Conservation (phyloP, 2,329 filamentous ascomycete species). For the Akanthomyces dipterigenus region DNA sequence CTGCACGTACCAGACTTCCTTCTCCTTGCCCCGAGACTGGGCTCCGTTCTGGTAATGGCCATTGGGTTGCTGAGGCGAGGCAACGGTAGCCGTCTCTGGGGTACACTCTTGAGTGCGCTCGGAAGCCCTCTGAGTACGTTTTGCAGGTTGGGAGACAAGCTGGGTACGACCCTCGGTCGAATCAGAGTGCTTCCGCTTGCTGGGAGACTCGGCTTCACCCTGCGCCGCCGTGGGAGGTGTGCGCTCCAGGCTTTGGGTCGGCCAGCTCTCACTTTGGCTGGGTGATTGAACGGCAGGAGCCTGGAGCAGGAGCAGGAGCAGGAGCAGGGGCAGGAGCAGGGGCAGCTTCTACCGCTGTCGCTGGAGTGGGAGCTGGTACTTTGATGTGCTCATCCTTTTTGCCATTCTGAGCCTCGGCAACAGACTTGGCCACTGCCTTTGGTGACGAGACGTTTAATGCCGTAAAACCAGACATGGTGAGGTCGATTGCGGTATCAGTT, state of each 20-base stretch:
- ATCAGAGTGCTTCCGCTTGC: conserved; percentile 65
- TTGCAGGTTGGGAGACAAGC: conserved; percentile 23
- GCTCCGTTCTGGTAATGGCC: conserved; percentile 39
- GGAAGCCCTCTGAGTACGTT: conserved; percentile 17
- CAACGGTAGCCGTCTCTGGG: conserved; percentile 36
- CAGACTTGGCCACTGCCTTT: conserved; percentile 19
- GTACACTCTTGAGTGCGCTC: conserved; percentile 23
- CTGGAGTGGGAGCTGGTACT: not conserved
- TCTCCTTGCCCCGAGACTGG: no score
- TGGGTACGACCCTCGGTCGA: conserved; percentile 45
- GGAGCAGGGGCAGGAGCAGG: not conserved
- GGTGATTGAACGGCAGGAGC: conserved; percentile 19
- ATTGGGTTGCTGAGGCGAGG: conserved; percentile 24
- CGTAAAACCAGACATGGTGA: conserved; percentile 44
- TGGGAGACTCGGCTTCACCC: conserved; percentile 40
- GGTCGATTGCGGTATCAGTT: not conserved
- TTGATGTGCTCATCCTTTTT: not conserved
- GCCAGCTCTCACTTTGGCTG: conserved; percentile 35
- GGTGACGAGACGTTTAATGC: conserved; percentile 45
- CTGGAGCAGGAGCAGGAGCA: conserved; percentile 16
- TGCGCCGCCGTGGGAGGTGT: conserved; percentile 34
- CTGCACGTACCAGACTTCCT: no score
- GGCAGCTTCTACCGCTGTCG: not conserved
- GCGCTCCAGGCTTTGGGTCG: conserved; percentile 33
- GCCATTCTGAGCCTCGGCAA: not conserved